Base-by-base conservation (phyloP, 805 yeast species). In the Jamesozyma rosinii region DNA sequence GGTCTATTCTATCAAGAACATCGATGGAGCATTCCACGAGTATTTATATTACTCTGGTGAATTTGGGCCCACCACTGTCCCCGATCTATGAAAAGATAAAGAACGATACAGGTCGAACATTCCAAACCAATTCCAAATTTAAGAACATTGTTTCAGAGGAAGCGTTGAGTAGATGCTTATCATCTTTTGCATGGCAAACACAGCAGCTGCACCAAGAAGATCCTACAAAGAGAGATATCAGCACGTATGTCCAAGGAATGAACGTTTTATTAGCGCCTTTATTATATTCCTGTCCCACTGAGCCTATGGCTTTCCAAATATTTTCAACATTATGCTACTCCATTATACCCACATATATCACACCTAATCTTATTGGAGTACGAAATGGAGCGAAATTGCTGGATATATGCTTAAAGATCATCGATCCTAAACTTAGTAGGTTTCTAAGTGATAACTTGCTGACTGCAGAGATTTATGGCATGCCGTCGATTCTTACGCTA, bases 191-290 rank as follows among this genome's bases (percentile, higher is more conserved):
- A 2, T 63, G 77, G 59, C 62, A 72, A 36, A 57, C 57, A 13
- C 49, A 53, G 24, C 56, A 53, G 29, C 18, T 39, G 14, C 44
- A 45, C 3, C 39, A 31, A 13, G 45, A 38, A 29, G 32, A 37
- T 24, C 37, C 38, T 3, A 29, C 41, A 14, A 44, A 37, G 21
- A 37, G 21, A 20, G 26, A 33, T 13, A 50, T 56, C 24, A 52
- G 59, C 40, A 51, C 69, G 0, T 86, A 86, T 56, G 95, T 88
- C n/a, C 96, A 88, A 58, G 96, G 96, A 2, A 77, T 89, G 82
- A 88, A 88, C 58, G 87, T 88, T 0, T 61, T 88, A 19, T 72
- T 83, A 20, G 96, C 95, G 0, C 95, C 96, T 1, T 75, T 88
- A 43, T 73, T 87, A 15, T 88, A 76, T 57, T 72, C 83, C 1